Base-by-base conservation (phyloP, 2,329 filamentous ascomycete genomes). In the Penicillium sp. region DNA sequence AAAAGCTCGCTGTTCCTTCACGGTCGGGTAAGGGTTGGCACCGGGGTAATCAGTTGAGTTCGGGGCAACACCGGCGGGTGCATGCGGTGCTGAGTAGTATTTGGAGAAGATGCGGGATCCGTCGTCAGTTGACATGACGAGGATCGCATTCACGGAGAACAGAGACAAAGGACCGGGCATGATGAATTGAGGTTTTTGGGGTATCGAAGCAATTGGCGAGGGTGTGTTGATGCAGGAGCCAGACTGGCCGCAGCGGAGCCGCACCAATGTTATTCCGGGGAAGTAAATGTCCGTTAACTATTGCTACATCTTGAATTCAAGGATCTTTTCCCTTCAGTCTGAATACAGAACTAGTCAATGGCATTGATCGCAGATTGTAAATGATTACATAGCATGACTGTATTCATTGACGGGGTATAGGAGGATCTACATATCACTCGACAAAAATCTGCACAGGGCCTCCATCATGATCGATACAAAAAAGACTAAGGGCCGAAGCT, bases 1-100 rank as follows among this genome's bases (percentile, higher is more conserved):
- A 60, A 98, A 98, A 2, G 85, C 77, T 67, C 93, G 95, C 70
- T 98, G 92, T 55, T 93, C 81, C 72, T 95, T 95, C 39, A 92
- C 69, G 41, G 86, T 87, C 42, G 85, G 74, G 67, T 95, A 96
- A 14, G 89, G 86, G 61, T 84, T 86, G 49, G 76, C 75, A 57
- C 76, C 76, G 30, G 76, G 76, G 55, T 75, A 77, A 59, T 76
- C 70, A 52, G 68, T 70, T 35, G 76, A 70, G 52, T 77, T 72
- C 50, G 73, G 69, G 39, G 74, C 65, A 41, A 67, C 64, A 54
- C 71, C 71, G 71, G 83, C 66, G 65, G 84, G 71, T 66, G 72
- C 66, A 61, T 85, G 82, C 42, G 82, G 82, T 48, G 80, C 74
- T 45, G 72, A 75, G 74, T 90, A 95, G 77, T 95, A 95, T 74